Base-by-base conservation (phyloP, 163 green algal species). In the Prototheca stagnorum region DNA sequence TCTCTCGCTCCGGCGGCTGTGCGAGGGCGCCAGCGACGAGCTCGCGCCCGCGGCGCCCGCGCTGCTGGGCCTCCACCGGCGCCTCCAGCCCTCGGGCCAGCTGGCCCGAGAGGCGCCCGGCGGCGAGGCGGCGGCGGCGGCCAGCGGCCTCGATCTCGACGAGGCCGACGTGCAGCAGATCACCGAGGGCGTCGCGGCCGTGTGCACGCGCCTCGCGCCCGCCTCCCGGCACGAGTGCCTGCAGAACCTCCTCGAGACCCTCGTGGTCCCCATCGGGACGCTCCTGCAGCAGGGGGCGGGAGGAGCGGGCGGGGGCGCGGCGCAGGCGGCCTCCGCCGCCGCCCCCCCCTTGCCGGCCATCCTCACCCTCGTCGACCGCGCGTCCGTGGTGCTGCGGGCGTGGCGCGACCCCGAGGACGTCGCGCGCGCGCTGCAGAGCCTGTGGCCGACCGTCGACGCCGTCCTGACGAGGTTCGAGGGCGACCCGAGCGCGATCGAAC, bases 301-400 rank as follows among this genome's bases (percentile, higher is more conserved):
- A 9, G 21, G 17, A 1, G 40, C 40, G 40, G 17, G 9, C 22
- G 40, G 22, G 40, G 14, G 16, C 11, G 21, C 15, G 17, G 4
- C 33, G 17, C 22, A 23, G 4, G 17, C 42, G 41, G n/a, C 41
- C 31, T 33, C 21, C 4, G 49, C 33, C 17, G 47, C 50, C 27
- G 23, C 29, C 36, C 7, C 28, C 29, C 44, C 33, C 11, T 42
- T 63, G 23, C 28, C 35, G 11, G 31, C 56, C 15, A 55, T 85
- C 4, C 54, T 77, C 29, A 58, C 71, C 16, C 56, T 85, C 17
- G 47, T 83, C 21, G 78, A 88, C 37, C 57, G 78, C 6, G 42
- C 85, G 11, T 68, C 74, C 21, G 71, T 65, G 35, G 56, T 88
- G 29, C 77, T 88, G 49, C 65, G 58, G 48, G 37, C 40, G 53